Evolutionary conservation across 2,329 filamentous ascomycete species (phyloP), one percentile per base, ranked within the genome.

Genomic region (Diaporthe eres): DNA sequence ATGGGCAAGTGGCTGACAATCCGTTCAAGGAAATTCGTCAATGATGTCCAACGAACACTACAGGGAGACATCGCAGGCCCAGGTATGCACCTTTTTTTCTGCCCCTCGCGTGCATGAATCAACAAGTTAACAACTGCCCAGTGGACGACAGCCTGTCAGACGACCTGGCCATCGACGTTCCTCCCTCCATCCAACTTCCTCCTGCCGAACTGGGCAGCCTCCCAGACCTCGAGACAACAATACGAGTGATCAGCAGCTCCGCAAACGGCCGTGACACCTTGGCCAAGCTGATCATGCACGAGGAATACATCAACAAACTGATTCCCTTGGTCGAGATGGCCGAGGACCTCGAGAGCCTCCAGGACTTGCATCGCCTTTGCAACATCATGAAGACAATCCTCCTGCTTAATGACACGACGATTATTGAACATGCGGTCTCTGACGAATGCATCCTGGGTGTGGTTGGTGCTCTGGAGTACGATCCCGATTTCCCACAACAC

Each of bases 371-470:
- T 84, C 92, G 94, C 65, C 88, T 99, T 61, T 99, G 97, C 90
- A 98, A 95, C 83, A 98, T 99, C 83, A 97, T 98, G 94, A 99
- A 99, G 88, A 94, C 94, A 76, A 90, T 98, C 74, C 97, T 99
- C 72, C 88, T 98, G 72, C 91, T 98, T 78, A 99, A 98, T 85
- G 97, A 99, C 83, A 98, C 94, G 42, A 90, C 92, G 76, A 98
- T 99, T 78, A 98, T 99, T 81, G 97, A 99, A 84, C 93, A 95
- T 79, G 94, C 96, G 19, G 96, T 99, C 37, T 95, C 94, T 19
- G 96, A 98, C 85, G 92, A 95, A 75, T 93, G 96, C 79, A 92
- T 98, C 60, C 86, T 98, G 79, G 97, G 96, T 25, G 96, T 98
- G 37, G 96, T 99, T 51, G 97, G 97, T 76, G 97, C 97, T 34